Evolutionary conservation across 148 eudicot genomes (phyloP).

Genomic region (Chenopodium suecicum): DNA sequence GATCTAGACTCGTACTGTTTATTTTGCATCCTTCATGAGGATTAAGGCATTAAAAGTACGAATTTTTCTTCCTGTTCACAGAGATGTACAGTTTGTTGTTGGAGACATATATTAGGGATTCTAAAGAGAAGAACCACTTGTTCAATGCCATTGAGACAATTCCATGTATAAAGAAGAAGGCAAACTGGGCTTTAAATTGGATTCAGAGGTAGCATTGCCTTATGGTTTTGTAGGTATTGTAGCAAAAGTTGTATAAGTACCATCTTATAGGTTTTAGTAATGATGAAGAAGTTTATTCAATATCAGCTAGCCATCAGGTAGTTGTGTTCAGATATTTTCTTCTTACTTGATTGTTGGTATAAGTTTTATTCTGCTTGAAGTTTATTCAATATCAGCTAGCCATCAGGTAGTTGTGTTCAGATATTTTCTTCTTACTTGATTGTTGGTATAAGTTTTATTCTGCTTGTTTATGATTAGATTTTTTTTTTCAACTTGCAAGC

Average conservation of each 20-base stretch:
- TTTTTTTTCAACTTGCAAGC: background rate
- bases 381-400: background rate
- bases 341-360: background rate
- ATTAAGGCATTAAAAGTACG: background rate
- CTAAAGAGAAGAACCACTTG: conserved; percentile 60
- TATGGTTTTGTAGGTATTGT: background rate
- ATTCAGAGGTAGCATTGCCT: conserved; percentile 49
- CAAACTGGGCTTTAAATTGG: conserved; percentile 80
- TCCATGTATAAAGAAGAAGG: conserved; percentile 69
- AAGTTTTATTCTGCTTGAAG: background rate
- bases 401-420: background rate
- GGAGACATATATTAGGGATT: conserved; percentile 73
- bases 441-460: background rate
- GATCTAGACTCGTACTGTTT: background rate
- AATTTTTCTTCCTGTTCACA: conserved; percentile 23
- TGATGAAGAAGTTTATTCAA: background rate
- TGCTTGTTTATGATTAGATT: background rate
- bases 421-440: background rate
- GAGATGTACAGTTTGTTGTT: conserved; percentile 88
- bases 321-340: background rate
- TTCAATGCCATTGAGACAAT: conserved; percentile 78
- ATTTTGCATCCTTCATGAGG: conserved; percentile 7
- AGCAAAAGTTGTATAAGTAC: background rate
- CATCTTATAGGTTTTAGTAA: background rate
- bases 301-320: background rate